Conservation (phyloP, 805 yeast species). For the Ogataea philodendri region DNA sequence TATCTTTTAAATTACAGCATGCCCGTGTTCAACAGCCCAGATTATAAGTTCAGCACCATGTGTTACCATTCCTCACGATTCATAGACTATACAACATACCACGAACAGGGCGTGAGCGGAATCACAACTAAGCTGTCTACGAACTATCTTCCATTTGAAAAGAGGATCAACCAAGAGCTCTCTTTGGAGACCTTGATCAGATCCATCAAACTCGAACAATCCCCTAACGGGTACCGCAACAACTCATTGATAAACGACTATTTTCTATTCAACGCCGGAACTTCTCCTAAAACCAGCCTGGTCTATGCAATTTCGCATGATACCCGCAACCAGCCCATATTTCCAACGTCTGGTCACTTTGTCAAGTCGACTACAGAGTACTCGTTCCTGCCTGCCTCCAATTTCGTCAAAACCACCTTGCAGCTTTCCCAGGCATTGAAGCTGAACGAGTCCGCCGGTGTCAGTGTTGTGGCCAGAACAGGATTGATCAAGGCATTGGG, state of each 20-base stretch:
- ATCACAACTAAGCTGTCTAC: slow-evolving; percentile 41
- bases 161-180: slow-evolving; percentile 46
- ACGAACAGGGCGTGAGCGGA: slow-evolving; percentile 45
- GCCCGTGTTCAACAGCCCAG: slow-evolving; percentile 44
- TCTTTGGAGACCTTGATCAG: slow-evolving; percentile 44
- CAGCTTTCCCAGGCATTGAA: slow-evolving; percentile 39
- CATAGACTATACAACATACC: slow-evolving; percentile 46
- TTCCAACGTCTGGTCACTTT: slow-evolving; percentile 44
- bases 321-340: slow-evolving; percentile 41
- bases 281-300: slow-evolving; percentile 44
- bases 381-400: slow-evolving; percentile 28
- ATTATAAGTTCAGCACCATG: slow-evolving; percentile 39
- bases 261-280: slow-evolving; percentile 42
- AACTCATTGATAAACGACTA: slow-evolving; percentile 34
- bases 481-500: slow-evolving; percentile 27
- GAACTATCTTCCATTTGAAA: slow-evolving; percentile 30
- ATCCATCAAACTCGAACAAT: slow-evolving; percentile 32
- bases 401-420: slow-evolving; percentile 41
- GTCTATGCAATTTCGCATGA: slow-evolving; percentile 42
- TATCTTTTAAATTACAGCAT: slow-evolving; percentile 46
- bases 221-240: slow-evolving; percentile 27
- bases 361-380: slow-evolving; percentile 32
- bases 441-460: slow-evolving; percentile 19
- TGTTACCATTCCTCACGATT: slow-evolving; percentile 43
- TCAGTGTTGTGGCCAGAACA: slow-evolving; percentile 25